phyloP scores from a whole-genome alignment of 129 eudicot species.

The Flaveria brownii region DNA sequence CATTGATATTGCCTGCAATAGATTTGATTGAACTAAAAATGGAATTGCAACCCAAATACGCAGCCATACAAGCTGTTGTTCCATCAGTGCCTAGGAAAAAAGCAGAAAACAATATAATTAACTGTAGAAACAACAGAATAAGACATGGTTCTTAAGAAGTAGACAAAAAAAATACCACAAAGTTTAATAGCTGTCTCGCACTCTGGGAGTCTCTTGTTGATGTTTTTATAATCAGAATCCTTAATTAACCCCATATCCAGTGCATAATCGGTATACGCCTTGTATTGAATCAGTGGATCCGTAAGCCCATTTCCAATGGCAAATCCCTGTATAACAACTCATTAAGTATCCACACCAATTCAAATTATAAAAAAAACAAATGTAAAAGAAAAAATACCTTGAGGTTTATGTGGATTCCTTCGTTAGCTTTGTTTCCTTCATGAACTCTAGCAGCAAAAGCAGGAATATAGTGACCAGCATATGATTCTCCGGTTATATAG shows the following conservation, averaged over 20 bases:
- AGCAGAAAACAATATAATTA: constrained; percentile 1
- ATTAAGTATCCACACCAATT: constrained; percentile 17
- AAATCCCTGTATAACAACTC: constrained; percentile 66
- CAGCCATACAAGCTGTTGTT: constrained; percentile 73
- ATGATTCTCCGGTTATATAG: constrained; percentile 89
- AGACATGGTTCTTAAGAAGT: constrained; percentile 3
- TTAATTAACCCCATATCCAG: constrained; percentile 68
- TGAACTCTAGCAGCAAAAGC: constrained; percentile 94
- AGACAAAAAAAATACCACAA: constrained; percentile 56
- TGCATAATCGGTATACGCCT: constrained; percentile 91
- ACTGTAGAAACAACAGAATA: constrained; percentile 1
- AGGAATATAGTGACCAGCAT: constrained; percentile 96
- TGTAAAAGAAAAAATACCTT: constrained; percentile 45
- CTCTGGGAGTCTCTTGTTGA: constrained; percentile 69
- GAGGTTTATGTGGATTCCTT: constrained; percentile 78
- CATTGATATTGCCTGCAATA: constrained; percentile 75
- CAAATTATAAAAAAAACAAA: neutral
- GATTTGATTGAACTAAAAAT: constrained; percentile 61
- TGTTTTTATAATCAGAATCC: constrained; percentile 59
- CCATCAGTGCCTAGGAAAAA: constrained; percentile 76
- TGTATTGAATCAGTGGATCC: constrained; percentile 83
- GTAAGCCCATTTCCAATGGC: constrained; percentile 99
- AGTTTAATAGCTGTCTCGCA: constrained; percentile 86
- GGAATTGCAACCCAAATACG: constrained; percentile 78
- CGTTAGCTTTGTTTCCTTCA: constrained; percentile 80